These are phyloP conservation scores for Populus hybrid DNA, from an alignment of 441 rosid species.

Conservation along the genomic window DNA sequence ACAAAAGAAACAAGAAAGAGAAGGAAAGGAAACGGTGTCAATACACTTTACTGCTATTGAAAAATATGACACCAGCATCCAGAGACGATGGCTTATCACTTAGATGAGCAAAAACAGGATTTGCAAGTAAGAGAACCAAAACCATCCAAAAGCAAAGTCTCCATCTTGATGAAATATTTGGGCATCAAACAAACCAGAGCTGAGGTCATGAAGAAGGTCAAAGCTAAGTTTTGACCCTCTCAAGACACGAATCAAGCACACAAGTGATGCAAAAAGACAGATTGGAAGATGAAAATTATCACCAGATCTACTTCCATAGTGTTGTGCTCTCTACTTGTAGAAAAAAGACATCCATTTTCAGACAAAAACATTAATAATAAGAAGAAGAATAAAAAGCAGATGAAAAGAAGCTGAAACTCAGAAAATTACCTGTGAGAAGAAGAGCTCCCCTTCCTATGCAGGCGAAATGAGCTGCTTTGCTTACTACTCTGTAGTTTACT, in stretches of 20 bases:
- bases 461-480: not conserved
- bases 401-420: not conserved
- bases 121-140: not conserved
- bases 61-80: not conserved
- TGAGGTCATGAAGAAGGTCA: not conserved
- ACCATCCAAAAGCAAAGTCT: not conserved
- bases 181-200: not conserved
- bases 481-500: not conserved
- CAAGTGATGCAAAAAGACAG: not conserved
- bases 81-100: not conserved
- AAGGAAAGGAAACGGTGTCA: not conserved
- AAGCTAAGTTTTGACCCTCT: not conserved
- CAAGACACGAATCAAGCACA: not conserved
- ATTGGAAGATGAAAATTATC: not conserved
- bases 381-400: too few species aligned
- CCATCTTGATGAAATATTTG: not conserved
- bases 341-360: not conserved
- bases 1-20: not conserved
- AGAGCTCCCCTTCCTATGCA: not conserved
- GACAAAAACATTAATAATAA: too few species aligned
- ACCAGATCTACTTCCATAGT: not conserved
- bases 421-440: not conserved
- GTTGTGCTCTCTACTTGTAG: not conserved
- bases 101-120: not conserved
- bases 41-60: not conserved